phyloP scores from a whole-genome alignment of 2,329 filamentous ascomycete species.

The Ceratocystis papillata region DNA sequence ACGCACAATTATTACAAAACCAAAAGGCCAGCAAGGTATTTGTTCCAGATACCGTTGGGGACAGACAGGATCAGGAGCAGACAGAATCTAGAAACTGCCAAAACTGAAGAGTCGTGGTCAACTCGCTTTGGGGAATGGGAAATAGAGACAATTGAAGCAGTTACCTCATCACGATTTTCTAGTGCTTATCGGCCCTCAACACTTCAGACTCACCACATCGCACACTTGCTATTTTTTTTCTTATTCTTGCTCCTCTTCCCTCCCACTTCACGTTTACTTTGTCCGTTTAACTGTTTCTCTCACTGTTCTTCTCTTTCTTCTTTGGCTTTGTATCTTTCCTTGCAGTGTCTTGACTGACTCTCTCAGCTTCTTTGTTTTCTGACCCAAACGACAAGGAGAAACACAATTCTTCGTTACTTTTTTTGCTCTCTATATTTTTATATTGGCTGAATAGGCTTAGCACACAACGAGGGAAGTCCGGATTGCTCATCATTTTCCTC shows the following conservation, averaged over 20 bases:
- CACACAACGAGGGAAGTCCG: neutral
- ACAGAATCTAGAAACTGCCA: slow-evolving; percentile 1
- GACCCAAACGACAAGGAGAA: neutral
- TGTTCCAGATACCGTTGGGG: slow-evolving; percentile 6
- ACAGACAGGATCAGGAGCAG: neutral
- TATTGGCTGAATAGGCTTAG: neutral
- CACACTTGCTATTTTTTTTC: neutral
- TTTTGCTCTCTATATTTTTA: slow-evolving; percentile 3
- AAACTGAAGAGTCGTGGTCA: neutral
- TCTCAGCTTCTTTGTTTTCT: neutral
- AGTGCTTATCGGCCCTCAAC: slow-evolving; percentile 12
- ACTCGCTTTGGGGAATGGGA: neutral
- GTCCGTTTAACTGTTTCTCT: neutral
- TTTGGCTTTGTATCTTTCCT: neutral
- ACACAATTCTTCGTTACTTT: neutral
- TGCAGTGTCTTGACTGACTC: neutral
- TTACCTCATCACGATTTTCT: slow-evolving; percentile 7
- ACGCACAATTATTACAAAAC: neutral
- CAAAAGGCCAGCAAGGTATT: neutral
- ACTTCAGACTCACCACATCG: slow-evolving; percentile 1
- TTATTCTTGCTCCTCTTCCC: neutral
- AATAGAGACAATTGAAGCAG: slow-evolving; percentile 15
- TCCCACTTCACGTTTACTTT: neutral
- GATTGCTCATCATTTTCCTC: neutral
- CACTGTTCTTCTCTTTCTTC: neutral